Percentiles rank a stretch among this genome's conserved stretches.
phyloP scores from a whole-genome alignment of 2,329 filamentous ascomycete species.

The Colletotrichum echinochloae region DNA sequence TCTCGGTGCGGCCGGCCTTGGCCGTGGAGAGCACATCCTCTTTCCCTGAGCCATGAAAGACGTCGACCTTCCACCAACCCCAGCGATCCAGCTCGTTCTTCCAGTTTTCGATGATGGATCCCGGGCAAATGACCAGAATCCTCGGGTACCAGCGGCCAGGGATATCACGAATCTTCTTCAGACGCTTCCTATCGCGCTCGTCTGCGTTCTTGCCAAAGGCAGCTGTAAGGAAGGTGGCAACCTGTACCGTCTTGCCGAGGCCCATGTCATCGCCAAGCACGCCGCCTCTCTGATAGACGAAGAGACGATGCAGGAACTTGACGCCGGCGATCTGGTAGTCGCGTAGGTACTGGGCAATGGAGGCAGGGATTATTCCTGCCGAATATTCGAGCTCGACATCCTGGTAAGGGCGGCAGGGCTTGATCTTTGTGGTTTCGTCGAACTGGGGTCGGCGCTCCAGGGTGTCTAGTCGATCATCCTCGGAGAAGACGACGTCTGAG shows the following conservation, averaged over 20 bases:
- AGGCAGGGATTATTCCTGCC: slow-evolving; percentile 83
- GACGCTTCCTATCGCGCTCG: slow-evolving; percentile 84
- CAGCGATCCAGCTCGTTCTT: slow-evolving; percentile 85
- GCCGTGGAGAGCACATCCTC: slow-evolving; percentile 80
- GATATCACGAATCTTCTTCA: slow-evolving; percentile 83
- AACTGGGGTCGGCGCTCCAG: slow-evolving; percentile 80
- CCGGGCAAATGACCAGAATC: slow-evolving; percentile 88
- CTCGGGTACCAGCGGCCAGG: slow-evolving; percentile 81
- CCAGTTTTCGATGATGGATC: slow-evolving; percentile 92
- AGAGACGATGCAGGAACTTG: slow-evolving; percentile 86
- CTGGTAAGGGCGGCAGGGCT: slow-evolving; percentile 76
- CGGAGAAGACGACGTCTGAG: slow-evolving; percentile 80
- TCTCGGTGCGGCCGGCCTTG: slow-evolving; percentile 80
- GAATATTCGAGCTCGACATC: slow-evolving; percentile 83
- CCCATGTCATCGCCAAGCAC: slow-evolving; percentile 98
- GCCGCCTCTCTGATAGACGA: slow-evolving; percentile 90
- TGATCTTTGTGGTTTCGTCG: slow-evolving; percentile 62
- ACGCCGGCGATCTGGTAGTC: slow-evolving; percentile 92
- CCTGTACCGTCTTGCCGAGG: slow-evolving; percentile 95
- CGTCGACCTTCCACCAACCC: slow-evolving; percentile 95
- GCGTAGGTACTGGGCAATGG: slow-evolving; percentile 90
- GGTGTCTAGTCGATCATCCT: slow-evolving; percentile 60
- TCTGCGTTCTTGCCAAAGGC: slow-evolving; percentile 96
- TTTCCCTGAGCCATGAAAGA: slow-evolving; percentile 79
- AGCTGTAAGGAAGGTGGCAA: slow-evolving; percentile 89